phyloP scores from a whole-genome alignment of 106 monocot genomes.

The Amphibolis antarctica region DNA sequence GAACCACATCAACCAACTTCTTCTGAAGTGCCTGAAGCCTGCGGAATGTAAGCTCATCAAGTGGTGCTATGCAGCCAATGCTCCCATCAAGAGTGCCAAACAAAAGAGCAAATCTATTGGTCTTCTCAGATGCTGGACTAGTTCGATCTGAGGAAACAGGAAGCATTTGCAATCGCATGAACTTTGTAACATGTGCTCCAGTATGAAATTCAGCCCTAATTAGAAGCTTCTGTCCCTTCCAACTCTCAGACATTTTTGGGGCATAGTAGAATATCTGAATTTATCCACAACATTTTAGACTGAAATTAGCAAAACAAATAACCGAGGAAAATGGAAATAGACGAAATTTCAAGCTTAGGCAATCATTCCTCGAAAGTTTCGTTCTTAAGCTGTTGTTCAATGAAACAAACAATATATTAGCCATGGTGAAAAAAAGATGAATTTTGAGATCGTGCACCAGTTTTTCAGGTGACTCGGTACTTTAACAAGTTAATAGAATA shows the following conservation, averaged over 20 bases:
- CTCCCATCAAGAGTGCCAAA: constrained; percentile 92
- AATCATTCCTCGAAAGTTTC: too few species aligned
- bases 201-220: constrained; percentile 86
- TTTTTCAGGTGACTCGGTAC: too few species aligned
- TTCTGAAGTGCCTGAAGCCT: constrained; percentile 78
- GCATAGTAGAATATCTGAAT: constrained; percentile 94
- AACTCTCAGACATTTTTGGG: constrained; percentile 90
- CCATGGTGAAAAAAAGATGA: too few species aligned
- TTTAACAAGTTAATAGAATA: too few species aligned
- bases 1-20: constrained; percentile 72
- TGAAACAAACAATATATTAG: too few species aligned
- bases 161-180: constrained; percentile 84
- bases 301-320: too few species aligned
- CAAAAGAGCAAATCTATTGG: constrained; percentile 81
- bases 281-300: too few species aligned
- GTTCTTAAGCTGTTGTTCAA: too few species aligned
- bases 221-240: constrained; percentile 98
- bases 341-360: too few species aligned
- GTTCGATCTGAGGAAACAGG: constrained; percentile 40
- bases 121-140: constrained; percentile 53
- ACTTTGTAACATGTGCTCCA: constrained; percentile 80
- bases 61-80: constrained; percentile 80
- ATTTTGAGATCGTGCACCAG: too few species aligned
- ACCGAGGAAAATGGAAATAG: too few species aligned
- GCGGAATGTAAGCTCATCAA: constrained; percentile 86